Conservation (phyloP, 495 filamentous ascomycete genomes). For the Xylaria nigripes region DNA sequence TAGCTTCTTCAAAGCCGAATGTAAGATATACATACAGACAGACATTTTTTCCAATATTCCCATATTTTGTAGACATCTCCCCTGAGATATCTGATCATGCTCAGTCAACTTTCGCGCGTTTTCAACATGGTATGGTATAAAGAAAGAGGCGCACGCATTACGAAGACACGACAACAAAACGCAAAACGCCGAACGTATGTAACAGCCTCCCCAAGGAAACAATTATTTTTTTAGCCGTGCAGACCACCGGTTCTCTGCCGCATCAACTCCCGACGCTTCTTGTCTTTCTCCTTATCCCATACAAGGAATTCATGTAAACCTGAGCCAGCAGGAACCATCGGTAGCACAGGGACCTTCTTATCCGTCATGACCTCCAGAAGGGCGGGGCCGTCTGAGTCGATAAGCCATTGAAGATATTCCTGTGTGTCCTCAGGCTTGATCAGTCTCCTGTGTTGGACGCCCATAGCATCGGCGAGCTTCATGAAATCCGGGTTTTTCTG, state of each 20-base stretch:
- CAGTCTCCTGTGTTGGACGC: slow-evolving; percentile 58
- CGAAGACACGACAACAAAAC: slow-evolving; percentile 2
- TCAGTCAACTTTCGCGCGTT: neutral
- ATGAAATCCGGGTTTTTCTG: slow-evolving; percentile 84
- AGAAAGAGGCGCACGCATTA: slow-evolving; percentile 8
- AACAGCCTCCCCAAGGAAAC: slow-evolving; percentile 2
- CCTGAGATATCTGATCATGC: slow-evolving; percentile 2
- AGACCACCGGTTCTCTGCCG: slow-evolving; percentile 54
- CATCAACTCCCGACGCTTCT: slow-evolving; percentile 64
- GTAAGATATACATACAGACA: slow-evolving; percentile 2
- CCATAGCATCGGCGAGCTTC: slow-evolving; percentile 78
- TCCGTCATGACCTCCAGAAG: slow-evolving; percentile 56
- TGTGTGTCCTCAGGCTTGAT: slow-evolving; percentile 63
- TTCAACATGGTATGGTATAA: slow-evolving; percentile 11
- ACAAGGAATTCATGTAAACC: slow-evolving; percentile 90
- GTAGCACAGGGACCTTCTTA: slow-evolving; percentile 96
- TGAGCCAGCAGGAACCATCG: slow-evolving; percentile 86
- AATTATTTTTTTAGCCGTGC: slow-evolving; percentile 39
- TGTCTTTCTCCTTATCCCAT: slow-evolving; percentile 77
- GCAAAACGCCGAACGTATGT: slow-evolving; percentile 14
- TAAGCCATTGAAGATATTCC: slow-evolving; percentile 77
- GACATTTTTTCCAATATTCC: slow-evolving; percentile 9
- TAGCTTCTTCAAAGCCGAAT: neutral
- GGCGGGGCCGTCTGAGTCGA: slow-evolving; percentile 71
- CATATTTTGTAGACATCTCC: slow-evolving; percentile 8